phyloP scores from a whole-genome alignment of 164 flowering plant genomes.

The Pachysandra terminalis region DNA sequence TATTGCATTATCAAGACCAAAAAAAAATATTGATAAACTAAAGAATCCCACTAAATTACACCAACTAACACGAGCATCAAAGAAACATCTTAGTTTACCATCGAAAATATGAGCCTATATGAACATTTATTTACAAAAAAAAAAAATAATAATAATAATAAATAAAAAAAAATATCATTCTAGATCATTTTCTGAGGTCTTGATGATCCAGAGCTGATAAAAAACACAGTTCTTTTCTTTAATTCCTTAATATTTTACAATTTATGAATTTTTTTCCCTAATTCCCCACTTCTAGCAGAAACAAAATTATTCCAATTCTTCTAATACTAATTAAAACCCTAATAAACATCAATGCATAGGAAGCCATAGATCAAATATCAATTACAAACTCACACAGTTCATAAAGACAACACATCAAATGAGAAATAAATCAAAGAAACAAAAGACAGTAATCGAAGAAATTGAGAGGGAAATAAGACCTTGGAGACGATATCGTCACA shows the following conservation, averaged over 20 bases:
- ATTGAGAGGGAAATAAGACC: slow-evolving; percentile 36
- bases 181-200: too few relatives aligned
- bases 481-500: slow-evolving; percentile 68
- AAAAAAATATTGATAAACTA: neutral
- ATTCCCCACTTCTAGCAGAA: too few relatives aligned
- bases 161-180: too few relatives aligned
- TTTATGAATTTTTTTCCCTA: too few relatives aligned
- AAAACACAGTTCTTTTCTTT: too few relatives aligned
- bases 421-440: neutral
- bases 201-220: too few relatives aligned
- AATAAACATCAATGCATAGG: too few relatives aligned
- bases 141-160: too few relatives aligned
- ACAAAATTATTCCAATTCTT: too few relatives aligned
- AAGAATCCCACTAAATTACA: too few relatives aligned
- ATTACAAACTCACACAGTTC: neutral
- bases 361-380: neutral
- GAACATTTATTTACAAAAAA: neutral
- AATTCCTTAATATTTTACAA: too few relatives aligned
- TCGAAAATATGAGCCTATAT: neutral
- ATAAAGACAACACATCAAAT: neutral
- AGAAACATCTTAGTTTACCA: neutral
- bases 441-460: neutral
- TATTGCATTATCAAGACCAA: neutral
- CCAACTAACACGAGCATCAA: neutral
- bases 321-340: too few relatives aligned